These are phyloP conservation scores for Diaporthe capsici DNA, from an alignment of 2,329 filamentous ascomycete genomes.

Conservation along the genomic window DNA sequence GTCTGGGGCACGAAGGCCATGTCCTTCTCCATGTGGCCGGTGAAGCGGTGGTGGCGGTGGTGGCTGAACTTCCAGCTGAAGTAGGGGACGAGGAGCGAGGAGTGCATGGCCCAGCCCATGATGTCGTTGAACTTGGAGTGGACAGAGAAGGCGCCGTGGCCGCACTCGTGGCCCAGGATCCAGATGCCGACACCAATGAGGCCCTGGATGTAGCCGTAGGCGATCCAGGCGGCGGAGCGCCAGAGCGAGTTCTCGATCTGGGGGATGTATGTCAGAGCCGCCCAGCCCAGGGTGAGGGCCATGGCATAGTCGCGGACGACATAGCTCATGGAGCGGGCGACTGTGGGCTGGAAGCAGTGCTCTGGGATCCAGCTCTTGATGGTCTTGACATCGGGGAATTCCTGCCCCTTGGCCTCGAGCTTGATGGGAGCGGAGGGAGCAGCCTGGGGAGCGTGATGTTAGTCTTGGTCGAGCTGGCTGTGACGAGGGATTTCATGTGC, in stretches of 20 bases:
- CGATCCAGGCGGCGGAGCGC: conserved; percentile 65
- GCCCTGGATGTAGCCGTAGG: conserved; percentile 75
- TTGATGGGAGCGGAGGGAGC: conserved; percentile 27
- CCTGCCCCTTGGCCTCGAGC: conserved; percentile 40
- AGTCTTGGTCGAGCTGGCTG: neutral
- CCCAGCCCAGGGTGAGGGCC: conserved; percentile 62
- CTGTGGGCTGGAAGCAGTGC: conserved; percentile 72
- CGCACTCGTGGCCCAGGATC: conserved; percentile 80
- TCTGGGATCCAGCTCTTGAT: conserved; percentile 69
- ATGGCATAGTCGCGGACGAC: conserved; percentile 69
- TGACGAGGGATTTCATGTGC: neutral
- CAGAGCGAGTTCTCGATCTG: conserved; percentile 59
- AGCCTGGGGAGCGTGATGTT: neutral
- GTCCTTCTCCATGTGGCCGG: conserved; percentile 77
- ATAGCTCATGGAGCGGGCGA: conserved; percentile 66
- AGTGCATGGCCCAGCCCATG: conserved; percentile 76
- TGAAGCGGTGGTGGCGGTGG: conserved; percentile 77
- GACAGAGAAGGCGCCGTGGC: conserved; percentile 77
- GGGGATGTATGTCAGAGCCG: conserved; percentile 68
- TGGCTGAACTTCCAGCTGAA: conserved; percentile 82
- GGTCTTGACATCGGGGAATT: conserved; percentile 63
- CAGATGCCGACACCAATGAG: conserved; percentile 77
- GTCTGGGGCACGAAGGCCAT: conserved; percentile 73
- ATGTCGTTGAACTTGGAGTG: conserved; percentile 70
- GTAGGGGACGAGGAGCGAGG: conserved; percentile 76